Conservation (phyloP, 768 basidiomycete species). For the Candolleomyces eurysporus region DNA sequence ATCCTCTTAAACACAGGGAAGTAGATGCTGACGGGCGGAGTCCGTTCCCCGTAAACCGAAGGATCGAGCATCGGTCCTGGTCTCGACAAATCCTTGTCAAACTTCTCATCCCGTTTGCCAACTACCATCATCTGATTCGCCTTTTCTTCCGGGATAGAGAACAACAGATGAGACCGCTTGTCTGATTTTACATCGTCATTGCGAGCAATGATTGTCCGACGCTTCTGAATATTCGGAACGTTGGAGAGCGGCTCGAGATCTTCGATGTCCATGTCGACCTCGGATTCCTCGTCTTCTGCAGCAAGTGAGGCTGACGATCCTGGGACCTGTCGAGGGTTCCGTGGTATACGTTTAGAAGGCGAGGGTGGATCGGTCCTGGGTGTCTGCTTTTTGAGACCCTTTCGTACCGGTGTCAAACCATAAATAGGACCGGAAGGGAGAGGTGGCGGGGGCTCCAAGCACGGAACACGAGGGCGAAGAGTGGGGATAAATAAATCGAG, state of each 20-base stretch:
- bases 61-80: slow-evolving; percentile 22
- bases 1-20: slow-evolving; percentile 19
- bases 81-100: slow-evolving; percentile 16
- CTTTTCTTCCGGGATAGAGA: not conserved
- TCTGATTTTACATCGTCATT: no score
- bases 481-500: not conserved
- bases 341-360: not conserved
- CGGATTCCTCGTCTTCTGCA: not conserved
- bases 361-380: not conserved
- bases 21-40: slow-evolving; percentile 16
- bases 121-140: not conserved
- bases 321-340: slow-evolving; percentile 4
- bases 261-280: slow-evolving; percentile 8
- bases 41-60: slow-evolving; percentile 6
- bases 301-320: not conserved
- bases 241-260: not conserved
- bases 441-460: not conserved
- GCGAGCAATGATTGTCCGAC: no score
- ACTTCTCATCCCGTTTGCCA: not conserved
- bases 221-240: no score
- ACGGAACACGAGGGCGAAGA: not conserved
- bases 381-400: not conserved
- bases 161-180: no score
- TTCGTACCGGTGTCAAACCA: not conserved
- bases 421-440: not conserved